A percentile compares a stretch with the other conserved stretches of the same genome.
phyloP scores from a whole-genome alignment of 345 rosid species.

The Pistacia integerrima region DNA sequence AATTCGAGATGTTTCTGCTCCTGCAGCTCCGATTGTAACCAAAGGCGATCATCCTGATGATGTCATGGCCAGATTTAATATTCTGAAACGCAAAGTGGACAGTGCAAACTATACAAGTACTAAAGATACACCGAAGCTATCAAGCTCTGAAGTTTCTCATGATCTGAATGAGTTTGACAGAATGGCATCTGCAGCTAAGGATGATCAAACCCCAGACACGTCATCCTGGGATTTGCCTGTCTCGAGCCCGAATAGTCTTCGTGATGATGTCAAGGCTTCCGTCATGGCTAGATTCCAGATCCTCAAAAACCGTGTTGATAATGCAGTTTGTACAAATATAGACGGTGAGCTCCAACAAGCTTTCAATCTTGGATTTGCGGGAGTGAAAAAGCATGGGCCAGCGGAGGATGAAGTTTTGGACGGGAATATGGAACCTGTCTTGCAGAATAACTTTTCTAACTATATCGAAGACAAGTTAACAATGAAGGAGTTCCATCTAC shows the following conservation, averaged over 20 bases:
- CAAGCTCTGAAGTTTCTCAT: constrained; percentile 20
- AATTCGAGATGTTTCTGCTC: constrained; percentile 19
- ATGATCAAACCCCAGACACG: constrained; percentile 1
- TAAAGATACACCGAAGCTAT: constrained; percentile 14
- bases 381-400: constrained; percentile 15
- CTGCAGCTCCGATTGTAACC: constrained; percentile 23
- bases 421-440: constrained; percentile 10
- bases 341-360: constrained; percentile 24
- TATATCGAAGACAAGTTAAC: constrained; percentile 14
- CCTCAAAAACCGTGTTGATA: constrained; percentile 38
- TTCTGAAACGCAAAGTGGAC: constrained; percentile 40
- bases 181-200: constrained; percentile 29
- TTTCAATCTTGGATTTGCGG: constrained; percentile 24
- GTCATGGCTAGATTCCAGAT: constrained; percentile 46
- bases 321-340: constrained; percentile 18
- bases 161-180: constrained; percentile 26
- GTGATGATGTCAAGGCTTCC: constrained; percentile 39
- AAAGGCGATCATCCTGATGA: constrained; percentile 39
- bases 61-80: constrained; percentile 54
- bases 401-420: constrained; percentile 13
- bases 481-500: constrained; percentile 25
- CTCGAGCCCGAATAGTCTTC: constrained; percentile 7
- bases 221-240: constrained; percentile 17
- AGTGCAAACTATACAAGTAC: constrained; percentile 16
- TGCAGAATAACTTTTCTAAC: neutral